Base-by-base conservation (phyloP, 441 rosid genomes). In the Gossypium davidsonii region DNA sequence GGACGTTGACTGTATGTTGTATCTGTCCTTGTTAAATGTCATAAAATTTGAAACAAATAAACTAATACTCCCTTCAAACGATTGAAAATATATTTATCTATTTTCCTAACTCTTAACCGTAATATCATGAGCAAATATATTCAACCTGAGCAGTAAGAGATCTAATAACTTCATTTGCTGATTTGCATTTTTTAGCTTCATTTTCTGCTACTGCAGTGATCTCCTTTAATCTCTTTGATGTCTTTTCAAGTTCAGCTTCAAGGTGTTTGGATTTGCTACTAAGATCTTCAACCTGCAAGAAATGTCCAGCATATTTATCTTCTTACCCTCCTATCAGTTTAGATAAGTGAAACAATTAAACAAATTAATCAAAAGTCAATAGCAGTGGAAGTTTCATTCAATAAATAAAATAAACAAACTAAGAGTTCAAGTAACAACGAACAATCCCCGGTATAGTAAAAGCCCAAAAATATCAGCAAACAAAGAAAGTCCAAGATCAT, bases 131-230 rank as follows among this genome's bases (percentile, higher is more conserved):
- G n/a, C 15, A 61, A 18, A 78, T 15, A 49, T 46, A 34, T 59
- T 79, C 62, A 75, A 88, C 95, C 92, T 90, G 91, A 82, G 81
- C 75, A 66, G 89, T 84, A 23, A 90, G 80, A 25, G 90, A 82
- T 79, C 76, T 85, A 9, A 90, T 85, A 68, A 88, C 90, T 51
- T 87, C 95, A 59, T 83, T 88, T 8, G 92, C 92, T 34, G 91
- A 78, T 78, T 77, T 88, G 83, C 86, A 85, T 78, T 87, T 88
- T 75, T 84, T 91, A 63, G 88, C 91, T 85, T 90, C 94, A 75
- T 84, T 89, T 67, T 83, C 82, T 73, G 90, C 91, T 73, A 86
- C 82, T 51, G 82, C 86, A 60, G 85, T 80, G 26, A 84, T 91
- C 49, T 84, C 84, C 74, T 80, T 86, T 64, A 90, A 78, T 71